Evolutionary conservation across 2,329 filamentous ascomycete genomes (phyloP).

Genomic region (Botrytis cinerea): DNA sequence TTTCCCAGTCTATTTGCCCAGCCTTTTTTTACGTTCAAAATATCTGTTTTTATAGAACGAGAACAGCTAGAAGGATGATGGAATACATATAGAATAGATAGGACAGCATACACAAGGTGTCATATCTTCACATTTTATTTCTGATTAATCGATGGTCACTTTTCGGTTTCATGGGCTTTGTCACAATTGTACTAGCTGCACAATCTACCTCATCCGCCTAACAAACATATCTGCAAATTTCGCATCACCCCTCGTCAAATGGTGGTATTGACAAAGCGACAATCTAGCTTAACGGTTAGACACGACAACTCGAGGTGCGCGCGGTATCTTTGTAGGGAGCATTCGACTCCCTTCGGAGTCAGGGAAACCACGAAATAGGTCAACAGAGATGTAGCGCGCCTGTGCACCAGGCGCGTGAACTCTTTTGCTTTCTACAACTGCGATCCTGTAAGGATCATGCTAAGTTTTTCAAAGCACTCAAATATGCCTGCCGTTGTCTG

Average conservation of each 20-base stretch:
- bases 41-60: background rate
- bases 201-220: background rate
- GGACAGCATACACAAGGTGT: background rate
- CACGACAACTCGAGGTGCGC: conserved; percentile 12
- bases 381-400: conserved; percentile 1
- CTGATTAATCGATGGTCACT: background rate
- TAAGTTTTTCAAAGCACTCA: background rate
- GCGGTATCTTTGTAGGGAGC: conserved; percentile 16
- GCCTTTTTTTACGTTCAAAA: background rate
- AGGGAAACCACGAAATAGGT: background rate
- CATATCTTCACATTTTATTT: background rate
- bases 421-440: background rate
- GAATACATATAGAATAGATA: background rate
- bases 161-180: background rate
- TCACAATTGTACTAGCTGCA: background rate
- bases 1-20: background rate
- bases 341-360: conserved; percentile 16
- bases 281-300: conserved; percentile 12
- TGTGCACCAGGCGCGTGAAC: background rate
- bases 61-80: background rate
- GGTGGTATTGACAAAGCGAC: conserved; percentile 13
- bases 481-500: background rate
- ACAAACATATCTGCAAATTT: background rate
- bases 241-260: background rate
- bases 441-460: too few relatives aligned